phyloP scores from a whole-genome alignment of 2,329 filamentous ascomycete genomes.

The Conoideocrella luteorostrata region DNA sequence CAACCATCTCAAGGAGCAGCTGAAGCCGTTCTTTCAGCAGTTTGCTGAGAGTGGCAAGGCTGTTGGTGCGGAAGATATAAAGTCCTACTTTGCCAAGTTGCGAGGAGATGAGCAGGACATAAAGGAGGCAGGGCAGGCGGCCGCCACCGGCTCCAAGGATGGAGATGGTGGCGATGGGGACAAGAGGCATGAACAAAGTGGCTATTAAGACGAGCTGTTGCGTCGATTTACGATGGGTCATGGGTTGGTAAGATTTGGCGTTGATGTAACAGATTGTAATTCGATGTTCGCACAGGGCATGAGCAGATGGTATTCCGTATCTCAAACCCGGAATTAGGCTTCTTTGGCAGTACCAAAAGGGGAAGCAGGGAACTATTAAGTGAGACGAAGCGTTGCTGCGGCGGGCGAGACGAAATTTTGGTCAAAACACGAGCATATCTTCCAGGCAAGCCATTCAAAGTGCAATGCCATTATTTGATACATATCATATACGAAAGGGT shows the following conservation, averaged over 20 bases:
- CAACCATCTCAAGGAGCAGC: slow-evolving; percentile 89
- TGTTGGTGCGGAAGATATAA: slow-evolving; percentile 92
- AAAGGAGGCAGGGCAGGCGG: slow-evolving; percentile 51
- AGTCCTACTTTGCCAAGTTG: slow-evolving; percentile 89
- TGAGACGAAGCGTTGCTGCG: too few relatives aligned
- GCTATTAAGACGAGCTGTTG: slow-evolving; percentile 38
- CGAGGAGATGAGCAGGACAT: slow-evolving; percentile 79
- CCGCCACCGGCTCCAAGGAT: slow-evolving; percentile 31
- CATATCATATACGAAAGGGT: slow-evolving; percentile 18
- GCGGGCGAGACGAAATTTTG: too few relatives aligned
- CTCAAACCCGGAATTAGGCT: too few relatives aligned
- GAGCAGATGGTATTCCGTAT: too few relatives aligned
- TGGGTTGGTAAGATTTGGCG: background rate
- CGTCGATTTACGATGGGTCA: background rate
- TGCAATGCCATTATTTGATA: background rate
- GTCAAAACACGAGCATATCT: background rate
- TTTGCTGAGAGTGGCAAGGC: slow-evolving; percentile 87
- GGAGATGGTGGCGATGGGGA: slow-evolving; percentile 25
- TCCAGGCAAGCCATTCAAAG: background rate
- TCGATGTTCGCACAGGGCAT: too few relatives aligned
- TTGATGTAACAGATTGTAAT: background rate
- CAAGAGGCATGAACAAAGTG: slow-evolving; percentile 44
- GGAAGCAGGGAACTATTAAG: too few relatives aligned
- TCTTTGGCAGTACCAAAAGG: too few relatives aligned
- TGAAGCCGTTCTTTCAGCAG: slow-evolving; percentile 90